Evolutionary conservation across 2,329 filamentous ascomycete species (phyloP).

Genomic region (Pseudogymnoascus sp.): DNA sequence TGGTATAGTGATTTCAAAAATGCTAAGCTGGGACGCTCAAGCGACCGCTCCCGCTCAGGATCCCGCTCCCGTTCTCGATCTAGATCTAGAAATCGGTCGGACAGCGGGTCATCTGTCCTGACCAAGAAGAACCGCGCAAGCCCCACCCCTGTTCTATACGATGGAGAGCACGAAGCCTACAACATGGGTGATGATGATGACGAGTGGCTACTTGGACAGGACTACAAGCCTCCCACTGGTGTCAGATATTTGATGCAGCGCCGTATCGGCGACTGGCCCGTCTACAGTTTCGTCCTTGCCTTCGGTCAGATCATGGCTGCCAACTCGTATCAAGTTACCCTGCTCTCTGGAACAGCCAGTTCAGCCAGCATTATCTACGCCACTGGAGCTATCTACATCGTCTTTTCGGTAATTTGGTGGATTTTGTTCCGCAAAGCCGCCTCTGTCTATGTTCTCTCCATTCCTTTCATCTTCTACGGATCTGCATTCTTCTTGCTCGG

Average conservation of each 20-base stretch:
- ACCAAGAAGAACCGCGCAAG: not conserved
- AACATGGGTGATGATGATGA: conserved; percentile 33
- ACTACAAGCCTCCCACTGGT: conserved; percentile 49
- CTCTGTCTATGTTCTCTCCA: conserved; percentile 50
- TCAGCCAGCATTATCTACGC: conserved; percentile 53
- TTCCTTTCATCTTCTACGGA: conserved; percentile 58
- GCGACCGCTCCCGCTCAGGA: conserved; percentile 4
- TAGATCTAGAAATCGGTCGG: not conserved
- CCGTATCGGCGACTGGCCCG: conserved; percentile 56
- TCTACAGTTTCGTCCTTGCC: conserved; percentile 56
- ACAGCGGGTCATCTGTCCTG: not conserved
- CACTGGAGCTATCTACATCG: conserved; percentile 53
- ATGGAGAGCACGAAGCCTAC: not conserved
- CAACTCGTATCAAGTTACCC: conserved; percentile 62
- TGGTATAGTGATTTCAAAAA: conserved; percentile 57
- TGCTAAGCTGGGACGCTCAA: conserved; percentile 44
- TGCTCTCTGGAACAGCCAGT: conserved; percentile 59
- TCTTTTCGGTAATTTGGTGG: conserved; percentile 57
- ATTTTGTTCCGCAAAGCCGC: conserved; percentile 51
- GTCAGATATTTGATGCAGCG: conserved; percentile 48
- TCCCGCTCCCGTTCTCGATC: conserved; percentile 5
- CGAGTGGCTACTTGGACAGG: conserved; percentile 46
- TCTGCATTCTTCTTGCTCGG: conserved; percentile 58
- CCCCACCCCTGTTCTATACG: not conserved
- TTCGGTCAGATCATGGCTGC: conserved; percentile 56